phyloP scores from a whole-genome alignment of 495 filamentous ascomycete species.

The Trichoderma asperelloides region DNA sequence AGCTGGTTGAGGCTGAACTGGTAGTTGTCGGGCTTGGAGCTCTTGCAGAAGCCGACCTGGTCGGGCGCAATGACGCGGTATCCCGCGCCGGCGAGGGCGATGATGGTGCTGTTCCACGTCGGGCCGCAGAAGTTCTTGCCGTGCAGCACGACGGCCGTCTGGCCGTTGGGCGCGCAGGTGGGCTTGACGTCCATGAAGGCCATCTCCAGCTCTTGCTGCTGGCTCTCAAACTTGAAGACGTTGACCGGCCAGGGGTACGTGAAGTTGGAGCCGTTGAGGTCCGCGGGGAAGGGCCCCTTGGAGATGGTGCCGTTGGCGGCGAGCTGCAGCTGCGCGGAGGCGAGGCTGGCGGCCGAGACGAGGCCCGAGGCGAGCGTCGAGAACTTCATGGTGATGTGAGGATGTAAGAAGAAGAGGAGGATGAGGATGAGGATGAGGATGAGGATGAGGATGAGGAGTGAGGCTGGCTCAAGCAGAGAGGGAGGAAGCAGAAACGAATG shows the following conservation, averaged over 20 bases:
- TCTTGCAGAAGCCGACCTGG: constrained; percentile 42
- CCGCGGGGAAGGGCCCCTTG: constrained; percentile 20
- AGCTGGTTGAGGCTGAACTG: constrained; percentile 36
- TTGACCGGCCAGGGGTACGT: constrained; percentile 36
- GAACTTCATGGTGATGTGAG: background rate
- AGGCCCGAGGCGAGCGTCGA: constrained; percentile 11
- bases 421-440: background rate
- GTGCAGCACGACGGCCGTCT: constrained; percentile 32
- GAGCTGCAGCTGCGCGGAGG: constrained; percentile 9
- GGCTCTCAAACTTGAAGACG: constrained; percentile 28
- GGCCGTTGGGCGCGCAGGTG: constrained; percentile 13
- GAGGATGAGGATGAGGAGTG: background rate
- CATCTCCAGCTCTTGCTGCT: constrained; percentile 30
- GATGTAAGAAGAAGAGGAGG: background rate
- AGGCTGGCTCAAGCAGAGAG: background rate
- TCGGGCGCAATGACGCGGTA: constrained; percentile 38
- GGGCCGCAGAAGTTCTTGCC: constrained; percentile 39
- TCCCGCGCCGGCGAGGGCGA: constrained; percentile 22
- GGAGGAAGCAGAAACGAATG: background rate
- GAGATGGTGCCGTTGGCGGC: constrained; percentile 16
- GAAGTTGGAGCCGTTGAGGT: constrained; percentile 34
- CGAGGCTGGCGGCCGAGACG: constrained; percentile 10
- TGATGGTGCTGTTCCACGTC: constrained; percentile 32
- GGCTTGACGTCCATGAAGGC: constrained; percentile 38
- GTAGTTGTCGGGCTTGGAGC: constrained; percentile 33